These are phyloP conservation scores for Hibiscus mutabilis DNA, from an alignment of 345 rosid genomes.

Conservation along the genomic window DNA sequence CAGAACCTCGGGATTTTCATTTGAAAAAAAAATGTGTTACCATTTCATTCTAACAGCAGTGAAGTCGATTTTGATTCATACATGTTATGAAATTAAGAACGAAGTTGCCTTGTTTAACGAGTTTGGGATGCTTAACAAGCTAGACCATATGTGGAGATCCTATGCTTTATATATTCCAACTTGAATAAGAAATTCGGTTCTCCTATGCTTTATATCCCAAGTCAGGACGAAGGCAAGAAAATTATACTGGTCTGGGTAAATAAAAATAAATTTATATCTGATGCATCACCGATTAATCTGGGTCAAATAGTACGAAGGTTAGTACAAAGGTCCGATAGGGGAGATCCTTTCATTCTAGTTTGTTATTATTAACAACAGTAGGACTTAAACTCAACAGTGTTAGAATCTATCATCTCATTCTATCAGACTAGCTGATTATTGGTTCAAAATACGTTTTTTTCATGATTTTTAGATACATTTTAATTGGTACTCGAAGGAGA, in stretches of 20 bases:
- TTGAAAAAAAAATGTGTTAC: constrained; percentile 6
- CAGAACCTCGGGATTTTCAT: constrained; percentile 9
- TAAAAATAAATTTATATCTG: too few relatives aligned
- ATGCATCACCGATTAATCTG: too few relatives aligned
- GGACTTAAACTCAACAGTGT: too few relatives aligned
- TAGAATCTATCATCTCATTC: too few relatives aligned
- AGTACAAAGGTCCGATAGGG: too few relatives aligned
- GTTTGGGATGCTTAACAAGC: background rate
- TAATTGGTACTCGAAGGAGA: background rate
- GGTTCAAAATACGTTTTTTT: too few relatives aligned
- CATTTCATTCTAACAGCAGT: background rate
- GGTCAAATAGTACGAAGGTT: too few relatives aligned
- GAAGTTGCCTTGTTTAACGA: background rate
- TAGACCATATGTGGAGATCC: background rate
- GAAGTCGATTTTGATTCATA: background rate
- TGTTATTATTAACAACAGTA: too few relatives aligned
- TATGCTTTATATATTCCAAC: background rate
- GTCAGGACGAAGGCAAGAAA: background rate
- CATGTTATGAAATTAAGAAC: background rate
- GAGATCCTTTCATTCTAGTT: too few relatives aligned
- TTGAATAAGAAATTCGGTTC: too few relatives aligned
- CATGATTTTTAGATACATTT: too few relatives aligned
- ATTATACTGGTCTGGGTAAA: background rate
- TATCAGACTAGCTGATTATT: too few relatives aligned
- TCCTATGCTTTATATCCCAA: background rate